These are phyloP conservation scores for California macrophylla DNA, from an alignment of 441 rosid species.

Conservation along the genomic window DNA sequence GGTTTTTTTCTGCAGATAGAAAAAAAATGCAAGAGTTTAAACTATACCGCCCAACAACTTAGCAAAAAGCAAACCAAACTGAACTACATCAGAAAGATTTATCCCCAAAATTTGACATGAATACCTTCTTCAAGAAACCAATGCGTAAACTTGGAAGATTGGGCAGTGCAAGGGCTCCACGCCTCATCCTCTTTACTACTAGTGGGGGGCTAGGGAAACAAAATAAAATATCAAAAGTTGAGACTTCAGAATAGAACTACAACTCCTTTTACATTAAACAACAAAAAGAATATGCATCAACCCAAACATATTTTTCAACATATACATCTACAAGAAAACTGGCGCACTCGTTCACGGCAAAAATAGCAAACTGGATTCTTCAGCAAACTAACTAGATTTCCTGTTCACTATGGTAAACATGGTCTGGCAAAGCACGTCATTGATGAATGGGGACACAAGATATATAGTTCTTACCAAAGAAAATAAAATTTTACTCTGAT, in stretches of 20 bases:
- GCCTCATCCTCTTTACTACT: constrained; percentile 40
- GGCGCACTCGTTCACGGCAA: not conserved
- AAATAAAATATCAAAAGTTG: constrained; percentile 14
- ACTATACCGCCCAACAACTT: constrained; percentile 1
- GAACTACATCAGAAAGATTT: not conserved
- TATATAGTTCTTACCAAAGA: not conserved
- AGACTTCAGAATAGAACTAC: constrained; percentile 11
- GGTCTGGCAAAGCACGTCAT: not conserved
- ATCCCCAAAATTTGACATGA: constrained; percentile 12
- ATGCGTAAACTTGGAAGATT: constrained; percentile 83
- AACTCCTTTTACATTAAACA: not conserved
- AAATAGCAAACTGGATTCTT: not conserved
- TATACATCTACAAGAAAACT: not conserved
- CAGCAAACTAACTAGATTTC: not conserved
- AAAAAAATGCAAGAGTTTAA: constrained; percentile 5
- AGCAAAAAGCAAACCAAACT: not conserved
- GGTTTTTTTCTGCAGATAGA: constrained; percentile 54
- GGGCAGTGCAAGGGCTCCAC: constrained; percentile 31
- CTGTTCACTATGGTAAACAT: not conserved
- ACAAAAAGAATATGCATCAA: not conserved
- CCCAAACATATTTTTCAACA: not conserved
- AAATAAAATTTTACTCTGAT: not conserved
- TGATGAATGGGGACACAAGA: not conserved
- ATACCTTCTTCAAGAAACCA: constrained; percentile 89
- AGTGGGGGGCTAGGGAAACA: constrained; percentile 37